phyloP scores from a whole-genome alignment of 768 basidiomycete genomes.

The Thelephora ganbajun region DNA sequence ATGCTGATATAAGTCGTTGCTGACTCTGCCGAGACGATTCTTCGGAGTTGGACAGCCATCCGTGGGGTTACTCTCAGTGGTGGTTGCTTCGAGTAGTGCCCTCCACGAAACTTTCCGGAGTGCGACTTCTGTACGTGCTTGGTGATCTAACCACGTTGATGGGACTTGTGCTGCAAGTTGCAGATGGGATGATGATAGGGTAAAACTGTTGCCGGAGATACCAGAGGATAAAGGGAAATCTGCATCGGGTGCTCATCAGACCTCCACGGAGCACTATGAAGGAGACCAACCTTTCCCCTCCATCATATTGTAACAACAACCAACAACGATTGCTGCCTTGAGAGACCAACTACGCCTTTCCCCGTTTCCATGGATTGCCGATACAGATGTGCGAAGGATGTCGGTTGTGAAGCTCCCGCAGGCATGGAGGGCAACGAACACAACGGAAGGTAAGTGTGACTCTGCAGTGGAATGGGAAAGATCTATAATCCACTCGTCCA shows the following conservation, averaged over 20 bases:
- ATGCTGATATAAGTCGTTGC: conserved; percentile 31
- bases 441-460: conserved; percentile 24
- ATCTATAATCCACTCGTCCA: conserved; percentile 37
- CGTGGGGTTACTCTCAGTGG: conserved; percentile 4
- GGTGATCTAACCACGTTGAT: conserved; percentile 37
- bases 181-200: conserved; percentile 35
- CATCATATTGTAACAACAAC: conserved; percentile 73
- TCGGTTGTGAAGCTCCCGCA: conserved; percentile 65
- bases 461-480: background rate
- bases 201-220: conserved; percentile 10
- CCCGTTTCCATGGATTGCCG: background rate
- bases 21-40: conserved; percentile 34
- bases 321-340: conserved; percentile 44
- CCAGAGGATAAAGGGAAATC: conserved; percentile 43
- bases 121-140: conserved; percentile 30
- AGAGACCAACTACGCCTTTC: conserved; percentile 27
- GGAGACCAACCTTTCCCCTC: conserved; percentile 28
- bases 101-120: conserved; percentile 62
- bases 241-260: conserved; percentile 8
- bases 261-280: background rate
- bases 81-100: conserved; percentile 35
- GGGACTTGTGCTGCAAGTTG: conserved; percentile 68
- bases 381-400: conserved; percentile 36
- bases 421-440: conserved; percentile 60
- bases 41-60: background rate